Conservation (phyloP, 225 moss, liverwort and hornwort genomes). For the Straminergon stramineum region DNA sequence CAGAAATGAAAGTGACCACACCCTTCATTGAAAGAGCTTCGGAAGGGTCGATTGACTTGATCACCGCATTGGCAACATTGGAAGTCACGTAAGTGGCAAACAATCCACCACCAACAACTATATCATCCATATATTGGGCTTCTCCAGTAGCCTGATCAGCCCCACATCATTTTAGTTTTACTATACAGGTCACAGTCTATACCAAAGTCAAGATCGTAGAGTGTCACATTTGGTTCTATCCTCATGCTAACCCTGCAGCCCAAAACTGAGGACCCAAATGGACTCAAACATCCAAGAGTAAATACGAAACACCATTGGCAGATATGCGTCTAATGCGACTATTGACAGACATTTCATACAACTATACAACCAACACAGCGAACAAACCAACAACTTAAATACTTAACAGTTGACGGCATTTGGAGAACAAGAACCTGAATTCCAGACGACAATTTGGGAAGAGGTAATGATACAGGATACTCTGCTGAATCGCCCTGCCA, state of each 20-base stretch:
- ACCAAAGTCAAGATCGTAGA: not conserved
- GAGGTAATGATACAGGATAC: slow-evolving; percentile 72
- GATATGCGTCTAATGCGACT: not conserved
- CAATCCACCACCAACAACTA: slow-evolving; percentile 49
- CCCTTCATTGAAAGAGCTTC: slow-evolving; percentile 58
- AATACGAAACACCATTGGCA: not conserved
- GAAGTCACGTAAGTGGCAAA: slow-evolving; percentile 57
- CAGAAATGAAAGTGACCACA: slow-evolving; percentile 61
- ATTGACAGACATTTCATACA: not conserved
- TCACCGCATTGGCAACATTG: slow-evolving; percentile 44
- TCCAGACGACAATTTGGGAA: slow-evolving; percentile 67
- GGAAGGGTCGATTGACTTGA: slow-evolving; percentile 55
- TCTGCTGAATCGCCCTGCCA: slow-evolving; percentile 73
- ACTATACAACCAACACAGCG: not conserved
- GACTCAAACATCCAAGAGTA: not conserved
- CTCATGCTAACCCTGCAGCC: not conserved
- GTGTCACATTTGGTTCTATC: not conserved
- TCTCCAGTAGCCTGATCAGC: slow-evolving; percentile 61
- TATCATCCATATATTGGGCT: slow-evolving; percentile 69
- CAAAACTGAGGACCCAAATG: not conserved
- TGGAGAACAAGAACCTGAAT: slow-evolving; percentile 21
- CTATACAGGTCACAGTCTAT: not conserved
- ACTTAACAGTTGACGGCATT: not conserved
- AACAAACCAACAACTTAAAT: not conserved
- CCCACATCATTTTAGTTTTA: slow-evolving; percentile 1